These are phyloP conservation scores for Elaeis oleifera DNA, from an alignment of 202 grass and related monocot genomes.

Conservation along the genomic window DNA sequence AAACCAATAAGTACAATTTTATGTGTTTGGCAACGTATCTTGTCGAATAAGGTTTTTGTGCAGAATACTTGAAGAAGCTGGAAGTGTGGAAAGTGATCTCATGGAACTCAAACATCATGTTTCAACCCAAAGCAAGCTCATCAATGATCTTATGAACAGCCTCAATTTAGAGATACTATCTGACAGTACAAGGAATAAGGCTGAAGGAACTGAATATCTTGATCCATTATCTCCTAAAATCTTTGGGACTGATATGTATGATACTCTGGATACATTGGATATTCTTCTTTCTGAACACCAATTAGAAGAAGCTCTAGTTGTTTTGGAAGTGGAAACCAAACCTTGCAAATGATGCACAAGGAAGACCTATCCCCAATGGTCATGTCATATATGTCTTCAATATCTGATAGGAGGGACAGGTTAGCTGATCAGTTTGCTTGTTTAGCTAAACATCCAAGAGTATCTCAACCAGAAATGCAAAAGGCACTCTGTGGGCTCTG, in stretches of 20 bases:
- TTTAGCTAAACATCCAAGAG: conserved; percentile 31
- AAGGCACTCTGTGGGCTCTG: conserved; percentile 32
- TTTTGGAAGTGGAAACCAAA: conserved; percentile 22
- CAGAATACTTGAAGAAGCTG: conserved; percentile 41
- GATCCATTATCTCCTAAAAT: not conserved
- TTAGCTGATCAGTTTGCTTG: conserved; percentile 23
- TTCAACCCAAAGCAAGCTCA: conserved; percentile 27
- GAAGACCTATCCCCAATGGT: conserved; percentile 12
- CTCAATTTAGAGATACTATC: conserved; percentile 12
- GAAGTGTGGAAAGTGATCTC: conserved; percentile 28
- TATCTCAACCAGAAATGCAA: conserved; percentile 29
- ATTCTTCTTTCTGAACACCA: conserved; percentile 37
- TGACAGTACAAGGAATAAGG: not conserved
- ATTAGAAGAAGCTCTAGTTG: conserved; percentile 28
- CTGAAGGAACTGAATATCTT: not conserved
- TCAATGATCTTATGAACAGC: conserved; percentile 26
- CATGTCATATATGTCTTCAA: conserved; percentile 5
- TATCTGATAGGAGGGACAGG: conserved; percentile 18
- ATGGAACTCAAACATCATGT: conserved; percentile 30
- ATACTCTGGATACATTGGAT: conserved; percentile 17
- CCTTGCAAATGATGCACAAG: conserved; percentile 1
- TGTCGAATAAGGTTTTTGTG: not conserved
- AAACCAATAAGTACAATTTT: too few relatives aligned
- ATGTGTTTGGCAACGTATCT: too few relatives aligned
- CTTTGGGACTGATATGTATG: not conserved